Base-by-base conservation (phyloP, 805 yeast species). In the Pichia insulana region DNA sequence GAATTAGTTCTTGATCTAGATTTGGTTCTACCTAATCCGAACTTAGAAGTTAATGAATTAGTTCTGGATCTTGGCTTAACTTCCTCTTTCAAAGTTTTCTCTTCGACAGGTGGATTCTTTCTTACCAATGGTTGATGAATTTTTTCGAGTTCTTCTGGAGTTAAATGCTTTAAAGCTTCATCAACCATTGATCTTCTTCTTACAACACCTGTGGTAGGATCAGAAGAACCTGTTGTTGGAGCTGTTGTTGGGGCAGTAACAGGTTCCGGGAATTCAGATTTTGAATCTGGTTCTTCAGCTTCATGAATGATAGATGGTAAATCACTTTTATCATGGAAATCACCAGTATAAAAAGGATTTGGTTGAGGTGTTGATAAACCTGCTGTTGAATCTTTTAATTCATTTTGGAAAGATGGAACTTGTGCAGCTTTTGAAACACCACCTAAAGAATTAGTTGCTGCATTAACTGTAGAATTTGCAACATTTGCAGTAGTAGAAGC, bases 51-150 rank as follows among this genome's bases (percentile, higher is more conserved):
- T 9, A 50, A 32, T 7, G 55, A 50, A 34, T 47, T 47, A 9
- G 54, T 46, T 43, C 54, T 52, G 1, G 55, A 49, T 36, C 36
- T 70, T 72, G 35, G 70, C 67, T 43, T 41, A n/a, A 33, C 25
- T 62, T 71, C 32, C 70, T 62, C 44, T 65, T 64, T 44, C 70
- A 68, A 35, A 69, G 60, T 22, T 22, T 22, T 59, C 15, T 61
- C 65, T 17, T 53, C 53, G 17, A 51, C 55, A 40, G 51, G 50
- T 31, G 51, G 47, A 1, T 50, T 51, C 47, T 53, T 55, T n/a
- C 54, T 34, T 42, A 55, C 34, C 32, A 57, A 33, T 2, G 63
- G 63, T n/a, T 48, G 49, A 47, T 58, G 56, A 61, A 59, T 55
- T 33, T 49, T 55, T 31, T 44, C 44, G 18, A 52, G 32, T 35